Conservation (phyloP, 1,284 basidiomycete genomes). For the Meira nashicola region DNA sequence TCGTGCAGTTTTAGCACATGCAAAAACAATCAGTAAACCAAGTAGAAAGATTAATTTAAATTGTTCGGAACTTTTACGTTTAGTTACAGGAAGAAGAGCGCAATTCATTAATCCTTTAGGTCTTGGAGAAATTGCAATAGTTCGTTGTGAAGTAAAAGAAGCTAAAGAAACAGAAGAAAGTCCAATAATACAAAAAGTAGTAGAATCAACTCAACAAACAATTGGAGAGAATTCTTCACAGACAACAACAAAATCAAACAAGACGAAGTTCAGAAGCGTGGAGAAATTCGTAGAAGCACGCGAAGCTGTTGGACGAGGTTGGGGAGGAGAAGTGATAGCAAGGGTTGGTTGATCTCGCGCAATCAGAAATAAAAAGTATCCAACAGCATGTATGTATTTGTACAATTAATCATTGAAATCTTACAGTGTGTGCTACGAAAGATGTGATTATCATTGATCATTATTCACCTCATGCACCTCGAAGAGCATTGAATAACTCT, state of each 20-base stretch:
- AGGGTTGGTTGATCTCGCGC: slow-evolving; percentile 14
- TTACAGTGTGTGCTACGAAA: too few species aligned
- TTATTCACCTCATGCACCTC: too few species aligned
- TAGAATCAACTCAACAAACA: background rate
- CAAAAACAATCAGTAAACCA: slow-evolving; percentile 71
- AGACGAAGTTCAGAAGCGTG: slow-evolving; percentile 58
- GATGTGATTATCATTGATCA: too few species aligned
- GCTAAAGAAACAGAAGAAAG: background rate
- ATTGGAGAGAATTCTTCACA: too few species aligned
- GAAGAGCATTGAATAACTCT: slow-evolving; percentile 15
- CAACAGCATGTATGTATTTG: too few species aligned
- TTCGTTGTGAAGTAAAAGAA: slow-evolving; percentile 45
- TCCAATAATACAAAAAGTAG: too few species aligned
- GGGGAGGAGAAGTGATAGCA: slow-evolving; percentile 54
- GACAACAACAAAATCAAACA: background rate
- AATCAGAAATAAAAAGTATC: background rate
- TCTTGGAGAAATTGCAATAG: slow-evolving; percentile 80
- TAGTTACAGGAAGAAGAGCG: slow-evolving; percentile 59
- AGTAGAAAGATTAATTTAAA: slow-evolving; percentile 72
- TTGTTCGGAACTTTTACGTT: slow-evolving; percentile 64
- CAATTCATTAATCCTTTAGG: slow-evolving; percentile 67
- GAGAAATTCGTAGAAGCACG: slow-evolving; percentile 55
- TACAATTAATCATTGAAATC: too few species aligned
- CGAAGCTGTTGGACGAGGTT: slow-evolving; percentile 53
- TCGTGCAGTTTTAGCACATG: slow-evolving; percentile 68